Base-by-base conservation (phyloP, 2,329 filamentous ascomycete species). In the Alternaria postmessia region DNA sequence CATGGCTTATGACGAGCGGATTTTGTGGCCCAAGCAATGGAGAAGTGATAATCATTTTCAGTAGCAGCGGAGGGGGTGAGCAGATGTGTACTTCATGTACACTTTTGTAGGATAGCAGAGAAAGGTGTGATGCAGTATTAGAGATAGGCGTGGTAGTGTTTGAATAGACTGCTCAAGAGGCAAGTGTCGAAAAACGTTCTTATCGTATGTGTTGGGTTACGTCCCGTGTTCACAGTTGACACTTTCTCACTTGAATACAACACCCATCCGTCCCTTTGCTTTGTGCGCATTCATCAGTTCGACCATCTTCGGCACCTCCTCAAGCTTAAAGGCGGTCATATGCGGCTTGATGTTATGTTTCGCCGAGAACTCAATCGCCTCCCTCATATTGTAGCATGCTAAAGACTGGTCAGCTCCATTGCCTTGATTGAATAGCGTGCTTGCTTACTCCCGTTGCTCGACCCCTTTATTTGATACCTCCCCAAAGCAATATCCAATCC, bases 331-430 rank as follows among this genome's bases (percentile, higher is more conserved):
- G 8, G 58, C 60, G 16, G 67, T 70, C 57, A 76, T 51, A 52
- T 75, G 73, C 20, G 73, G 69, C 61, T 69, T 70, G 18, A 77
- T 75, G 42, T 70, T 67, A 30, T 77, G 72, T 51, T 78, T 75
- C 9, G 74, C 69, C 32, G 66, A 71, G 52, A 77, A 77, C 55
- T 76, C 72, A 44, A 77, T 75, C 6, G 70, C 72, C 39, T 69
- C 62, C 26, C 66, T 66, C 74, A 77, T 75, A 38, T 77, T 77
- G 57, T 76, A 73, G 51, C 75, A 44, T 73, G 78, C 51, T 82
- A 80, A 26, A 70, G 75, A 78, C 64, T 30, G 82, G 67, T 62
- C 73, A 83, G n/a, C 81, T 82, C 39, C 39, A 7, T 7, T 3
- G 20, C 14, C 18, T 16, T 5, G 1, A 20, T 2, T 8, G 4